Base-by-base conservation (phyloP, 75 land plant genomes). In the Sequoia sempervirens region DNA sequence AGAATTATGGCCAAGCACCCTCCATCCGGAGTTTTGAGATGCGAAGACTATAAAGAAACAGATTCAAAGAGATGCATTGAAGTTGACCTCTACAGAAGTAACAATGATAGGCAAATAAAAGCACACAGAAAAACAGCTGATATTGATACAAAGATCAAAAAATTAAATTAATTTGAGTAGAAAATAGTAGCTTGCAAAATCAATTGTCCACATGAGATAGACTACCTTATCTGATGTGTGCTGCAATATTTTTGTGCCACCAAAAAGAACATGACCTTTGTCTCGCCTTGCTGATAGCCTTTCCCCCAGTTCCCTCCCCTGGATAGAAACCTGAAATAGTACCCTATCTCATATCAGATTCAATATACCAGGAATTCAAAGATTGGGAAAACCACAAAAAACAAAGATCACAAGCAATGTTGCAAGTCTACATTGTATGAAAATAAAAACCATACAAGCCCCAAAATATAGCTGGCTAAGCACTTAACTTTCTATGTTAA, bases 181-280 rank as follows among this genome's bases (percentile, higher is more conserved):
- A 20, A 38, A 37, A 37, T 75, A 18, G 2, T 18, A 30, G 18
- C 18, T 75, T 75, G 78, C 18, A 38, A 17, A 40, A 75, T 18
- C 38, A 81, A 20, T 13, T 32, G 5, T 43, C 36, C 84, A 5
- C 82, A n/a, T 37, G 4, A 43, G 12, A 37, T 20, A 36, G 36
- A 20, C 15, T 85, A 96, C 99, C 95, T 93, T 97, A 88, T 97
- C 99, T 56, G 94, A 85, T 72, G 98, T 91, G 80, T 97, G 99
- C 89, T 97, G 99, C 85, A 97, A 86, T 82, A 97, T 96, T 80
- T 97, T 97, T 73, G 99, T 97, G 37, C 99, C 99, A 76, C 99
- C 99, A 92, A 97, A 97, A 18, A 97, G 87, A 56, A 97, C 89
- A 84, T 97, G 96, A 83, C 75, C 90, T 90, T 97, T 97, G 85